Evolutionary conservation across 2,329 filamentous ascomycete genomes (phyloP), one percentile per base, ranked within the genome.

Genomic region (Raffaelea albimanens): DNA sequence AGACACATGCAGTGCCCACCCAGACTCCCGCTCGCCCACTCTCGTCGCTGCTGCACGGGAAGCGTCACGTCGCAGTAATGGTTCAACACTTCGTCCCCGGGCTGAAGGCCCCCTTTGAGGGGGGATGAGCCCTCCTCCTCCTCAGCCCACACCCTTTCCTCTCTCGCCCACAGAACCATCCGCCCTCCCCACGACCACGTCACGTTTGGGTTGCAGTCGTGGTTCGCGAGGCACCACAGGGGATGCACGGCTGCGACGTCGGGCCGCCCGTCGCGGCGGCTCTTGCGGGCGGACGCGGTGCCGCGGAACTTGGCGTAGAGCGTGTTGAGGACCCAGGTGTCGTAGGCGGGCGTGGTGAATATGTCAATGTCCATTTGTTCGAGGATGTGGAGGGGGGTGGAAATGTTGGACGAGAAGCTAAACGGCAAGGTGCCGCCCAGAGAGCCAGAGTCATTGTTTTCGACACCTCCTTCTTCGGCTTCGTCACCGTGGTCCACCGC

Each of bases 191-290:
- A 96, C 59, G 95, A 87, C 93, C 93, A 98, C 3, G 78, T 78
- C 36, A 97, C 89, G 63, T 95, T 96, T 9, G 93, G 93, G 61
- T 95, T 82, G 66, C 93, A 98, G 62, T 89, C 88, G 63, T 98
- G 93, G 59, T 98, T 98, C 23, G 91, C 90, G 25, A 97, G 73
- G 65, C 90, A 97, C 89, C 93, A 98, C 56, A 95, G 80, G 2
- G 91, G 89, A 66, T 97, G 90, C 23, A 97, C 90, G 23, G 91
- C 91, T 23, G 87, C 88, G 4, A 95, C 85, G 58, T 97, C 93
- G 0, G 93, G 91, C 10, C 87, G 80, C 3, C 89, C 87, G 53
- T 91, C 86, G 56, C 78, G 77, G 0, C 75, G 75, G 52, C 79
- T 88, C 55, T 93, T 83, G 36, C 87, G 78, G 4, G 90, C 91